Evolutionary conservation across 305 asterid genomes (phyloP).

Genomic region (Andrographis paniculata): DNA sequence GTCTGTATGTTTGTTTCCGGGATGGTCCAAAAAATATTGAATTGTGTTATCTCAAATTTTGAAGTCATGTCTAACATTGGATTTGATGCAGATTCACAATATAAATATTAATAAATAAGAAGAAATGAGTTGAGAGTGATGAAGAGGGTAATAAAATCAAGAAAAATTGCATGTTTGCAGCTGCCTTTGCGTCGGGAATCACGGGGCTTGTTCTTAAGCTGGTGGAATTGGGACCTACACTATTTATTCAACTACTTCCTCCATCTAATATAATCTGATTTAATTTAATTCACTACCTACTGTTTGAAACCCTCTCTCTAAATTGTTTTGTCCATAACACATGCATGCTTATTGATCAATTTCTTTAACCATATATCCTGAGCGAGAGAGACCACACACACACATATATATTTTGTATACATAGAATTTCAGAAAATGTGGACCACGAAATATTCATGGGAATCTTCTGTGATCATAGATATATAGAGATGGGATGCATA

Average conservation of each 20-base stretch:
- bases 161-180: constrained; percentile 44
- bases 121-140: no score
- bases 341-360: no score
- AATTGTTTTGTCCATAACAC: no score
- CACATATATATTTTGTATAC: no score
- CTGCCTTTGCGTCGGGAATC: constrained; percentile 82
- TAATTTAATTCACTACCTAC: no score
- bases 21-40: neutral
- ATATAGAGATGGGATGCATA: no score
- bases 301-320: no score
- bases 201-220: constrained; percentile 47
- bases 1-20: neutral
- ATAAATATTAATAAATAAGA: no score
- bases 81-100: neutral
- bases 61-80: neutral
- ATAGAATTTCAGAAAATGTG: no score
- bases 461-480: neutral
- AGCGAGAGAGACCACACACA: no score
- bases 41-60: neutral
- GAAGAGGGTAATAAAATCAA: constrained; percentile 12
- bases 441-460: neutral
- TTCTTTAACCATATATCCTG: no score
- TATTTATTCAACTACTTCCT: neutral
- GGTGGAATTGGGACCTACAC: constrained; percentile 29
- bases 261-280: neutral